Evolutionary conservation across 2,329 filamentous ascomycete genomes (phyloP).

Genomic region (Hawksworthiomyces lignivorus): DNA sequence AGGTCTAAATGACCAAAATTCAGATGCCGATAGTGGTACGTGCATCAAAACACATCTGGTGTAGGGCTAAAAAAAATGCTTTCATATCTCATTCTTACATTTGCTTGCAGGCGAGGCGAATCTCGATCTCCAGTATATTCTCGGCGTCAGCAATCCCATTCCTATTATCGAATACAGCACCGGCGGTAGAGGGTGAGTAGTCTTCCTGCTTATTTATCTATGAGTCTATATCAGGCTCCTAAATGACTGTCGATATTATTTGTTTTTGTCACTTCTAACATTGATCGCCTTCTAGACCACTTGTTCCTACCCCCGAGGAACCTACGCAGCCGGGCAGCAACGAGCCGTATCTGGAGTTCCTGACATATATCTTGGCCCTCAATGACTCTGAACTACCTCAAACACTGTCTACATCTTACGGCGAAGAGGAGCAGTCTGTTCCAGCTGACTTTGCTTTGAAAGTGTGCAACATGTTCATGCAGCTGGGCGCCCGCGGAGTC

Average conservation of each 20-base stretch:
- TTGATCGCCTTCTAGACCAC: slow-evolving; percentile 37
- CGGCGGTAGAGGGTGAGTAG: slow-evolving; percentile 37
- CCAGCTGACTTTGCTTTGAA: slow-evolving; percentile 52
- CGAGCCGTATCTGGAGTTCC: slow-evolving; percentile 60
- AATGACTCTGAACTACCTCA: slow-evolving; percentile 45
- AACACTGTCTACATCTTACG: slow-evolving; percentile 58
- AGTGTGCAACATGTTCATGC: slow-evolving; percentile 56
- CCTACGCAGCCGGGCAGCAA: slow-evolving; percentile 46
- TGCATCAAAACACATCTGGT: too few species aligned
- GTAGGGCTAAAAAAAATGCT: background rate
- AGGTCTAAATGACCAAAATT: slow-evolving; percentile 41
- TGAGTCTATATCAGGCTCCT: slow-evolving; percentile 11
- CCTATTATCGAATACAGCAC: slow-evolving; percentile 53
- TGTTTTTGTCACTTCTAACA: too few species aligned
- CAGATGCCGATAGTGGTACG: slow-evolving; percentile 27
- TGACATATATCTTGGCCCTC: slow-evolving; percentile 49
- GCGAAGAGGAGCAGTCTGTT: slow-evolving; percentile 58
- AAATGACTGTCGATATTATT: too few species aligned
- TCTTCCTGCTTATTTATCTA: background rate
- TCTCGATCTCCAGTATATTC: slow-evolving; percentile 55
- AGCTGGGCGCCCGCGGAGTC: slow-evolving; percentile 61
- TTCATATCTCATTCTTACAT: too few species aligned
- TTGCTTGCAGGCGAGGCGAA: slow-evolving; percentile 54
- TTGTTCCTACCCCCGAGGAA: slow-evolving; percentile 43
- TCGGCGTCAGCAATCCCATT: slow-evolving; percentile 46